Evolutionary conservation across 495 filamentous ascomycete genomes (phyloP), one percentile per base, ranked within the genome.

Genomic region (Trichocladium uniseriatum): DNA sequence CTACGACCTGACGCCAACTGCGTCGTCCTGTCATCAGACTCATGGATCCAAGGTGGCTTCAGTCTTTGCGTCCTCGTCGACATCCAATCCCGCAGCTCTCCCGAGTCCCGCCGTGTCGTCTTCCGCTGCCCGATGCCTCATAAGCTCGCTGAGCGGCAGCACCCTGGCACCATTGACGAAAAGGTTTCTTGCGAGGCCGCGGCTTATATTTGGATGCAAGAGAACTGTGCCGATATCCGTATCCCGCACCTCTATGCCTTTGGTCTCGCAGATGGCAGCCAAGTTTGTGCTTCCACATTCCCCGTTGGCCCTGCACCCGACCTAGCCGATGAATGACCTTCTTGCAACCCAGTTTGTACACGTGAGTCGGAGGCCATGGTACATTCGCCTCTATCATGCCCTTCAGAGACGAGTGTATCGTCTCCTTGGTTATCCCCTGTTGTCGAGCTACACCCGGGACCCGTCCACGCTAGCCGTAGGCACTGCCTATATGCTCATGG

Each of bases 81-180:
- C 24, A 29, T 70, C 20, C 38, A 56, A 15, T 47, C 45, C 24
- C 24, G 4, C 24, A 27, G 24, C 24, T 27, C 24, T 3, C 8
- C 24, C 24, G 24, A 27, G 15, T 22, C 43, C 21, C 29, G 16
- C 24, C 24, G 35, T 11, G 57, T 65, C 19, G 39, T 69, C 1
- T 45, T 72, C 38, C 58, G 65, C 15, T 57, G 63, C 44, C 57
- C 65, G 2, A 38, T 70, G 48, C 63, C 63, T 1, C 61, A 58
- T 43, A 61, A 65, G 37, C 36, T 70, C 19, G 67, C 64, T 14
- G 69, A 72, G 39, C 38, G 21, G 0, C 28, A 45, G 9, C 29
- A 59, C 19, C 63, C 66, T 15, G 67, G 66, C 35, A 70, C 64
- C 44, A 54, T 54, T n/a, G 65, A 72, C 46, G 67, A 70, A 44